These are phyloP conservation scores for Teunomyces tritomae DNA, from an alignment of 805 yeast genomes.

Conservation along the genomic window DNA sequence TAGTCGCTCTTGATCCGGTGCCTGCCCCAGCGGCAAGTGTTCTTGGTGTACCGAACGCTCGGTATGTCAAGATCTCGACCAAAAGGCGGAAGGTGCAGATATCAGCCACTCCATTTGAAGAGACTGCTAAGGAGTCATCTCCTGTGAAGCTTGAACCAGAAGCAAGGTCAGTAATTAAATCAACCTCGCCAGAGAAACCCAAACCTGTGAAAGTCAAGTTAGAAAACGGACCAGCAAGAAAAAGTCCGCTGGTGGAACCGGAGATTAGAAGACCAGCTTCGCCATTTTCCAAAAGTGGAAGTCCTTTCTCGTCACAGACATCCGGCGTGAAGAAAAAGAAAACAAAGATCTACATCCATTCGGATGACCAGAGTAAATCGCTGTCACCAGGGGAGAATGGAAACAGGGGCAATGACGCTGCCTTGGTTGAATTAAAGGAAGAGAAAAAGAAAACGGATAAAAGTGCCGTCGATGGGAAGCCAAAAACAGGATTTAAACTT, in stretches of 20 bases:
- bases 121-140: not conserved
- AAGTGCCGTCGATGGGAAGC: slow-evolving; percentile 3
- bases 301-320: slow-evolving; percentile 16
- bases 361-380: slow-evolving; percentile 9
- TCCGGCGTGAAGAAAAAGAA: slow-evolving; percentile 20
- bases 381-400: slow-evolving; percentile 5
- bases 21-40: not conserved
- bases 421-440: slow-evolving; percentile 8
- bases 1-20: not conserved
- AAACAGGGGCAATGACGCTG: not conserved
- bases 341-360: slow-evolving; percentile 28
- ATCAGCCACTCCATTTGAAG: slow-evolving; percentile 44
- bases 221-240: not conserved
- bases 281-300: slow-evolving; percentile 15
- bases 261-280: slow-evolving; percentile 9
- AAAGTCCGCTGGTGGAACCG: slow-evolving; percentile 12
- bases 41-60: slow-evolving; percentile 15
- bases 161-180: not conserved
- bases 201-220: not conserved
- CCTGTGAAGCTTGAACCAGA: not conserved
- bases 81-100: slow-evolving; percentile 32
- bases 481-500: slow-evolving; percentile 13
- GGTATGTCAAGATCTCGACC: slow-evolving; percentile 43
- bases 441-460: slow-evolving; percentile 1
- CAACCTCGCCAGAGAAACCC: not conserved